These are phyloP conservation scores for Closterium sp. DNA, from an alignment of 139 green algal species.

Conservation along the genomic window DNA sequence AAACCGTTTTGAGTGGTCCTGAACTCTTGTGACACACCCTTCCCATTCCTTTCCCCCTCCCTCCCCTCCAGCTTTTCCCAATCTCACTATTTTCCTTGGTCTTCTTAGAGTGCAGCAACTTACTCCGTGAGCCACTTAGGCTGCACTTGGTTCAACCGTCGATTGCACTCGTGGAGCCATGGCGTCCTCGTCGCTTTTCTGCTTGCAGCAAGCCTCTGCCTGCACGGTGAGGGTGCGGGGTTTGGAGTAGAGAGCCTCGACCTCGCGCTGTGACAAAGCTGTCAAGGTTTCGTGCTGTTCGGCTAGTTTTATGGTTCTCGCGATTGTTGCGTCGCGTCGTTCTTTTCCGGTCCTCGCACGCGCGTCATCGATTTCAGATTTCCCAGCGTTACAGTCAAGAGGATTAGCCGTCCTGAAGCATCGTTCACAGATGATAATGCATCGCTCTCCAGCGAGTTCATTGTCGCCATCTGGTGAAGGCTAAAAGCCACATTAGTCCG, in stretches of 20 bases:
- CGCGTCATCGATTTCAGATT: too few species aligned
- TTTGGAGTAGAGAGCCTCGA: not conserved
- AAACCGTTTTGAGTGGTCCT: not conserved
- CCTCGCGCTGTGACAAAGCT: too few species aligned
- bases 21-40: not conserved
- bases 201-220: not conserved
- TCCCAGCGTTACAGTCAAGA: too few species aligned
- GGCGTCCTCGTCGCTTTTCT: not conserved
- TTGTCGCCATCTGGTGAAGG: not conserved
- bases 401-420: too few species aligned
- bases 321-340: too few species aligned
- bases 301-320: too few species aligned
- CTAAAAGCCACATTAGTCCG: not conserved
- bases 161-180: not conserved
- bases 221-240: not conserved
- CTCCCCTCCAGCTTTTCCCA: not conserved
- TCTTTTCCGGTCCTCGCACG: too few species aligned
- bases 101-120: not conserved
- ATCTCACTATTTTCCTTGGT: not conserved
- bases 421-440: not conserved
- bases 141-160: not conserved
- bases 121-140: not conserved
- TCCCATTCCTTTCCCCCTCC: not conserved
- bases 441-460: not conserved
- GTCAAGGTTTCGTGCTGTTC: too few species aligned